Conservation (phyloP, 352 stramenopile species). For the Pythium rhizo-oryzae region DNA sequence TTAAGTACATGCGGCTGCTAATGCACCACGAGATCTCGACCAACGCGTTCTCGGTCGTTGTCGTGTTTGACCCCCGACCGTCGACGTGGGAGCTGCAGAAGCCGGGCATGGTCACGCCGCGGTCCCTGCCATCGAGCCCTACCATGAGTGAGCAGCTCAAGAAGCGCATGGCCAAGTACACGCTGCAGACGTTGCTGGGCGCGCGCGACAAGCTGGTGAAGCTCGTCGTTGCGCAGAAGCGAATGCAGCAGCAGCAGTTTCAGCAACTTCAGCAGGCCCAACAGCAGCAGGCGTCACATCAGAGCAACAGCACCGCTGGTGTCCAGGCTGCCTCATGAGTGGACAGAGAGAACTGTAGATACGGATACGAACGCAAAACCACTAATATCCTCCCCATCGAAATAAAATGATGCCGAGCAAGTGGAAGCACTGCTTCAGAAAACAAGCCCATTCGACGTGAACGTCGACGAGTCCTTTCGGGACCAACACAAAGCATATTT, state of each 20-base stretch:
- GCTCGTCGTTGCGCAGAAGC: slow-evolving; percentile 44
- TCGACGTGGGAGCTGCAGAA: slow-evolving; percentile 80
- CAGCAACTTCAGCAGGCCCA: slow-evolving; percentile 29
- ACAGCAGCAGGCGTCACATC: no score
- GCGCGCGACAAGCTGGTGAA: slow-evolving; percentile 62
- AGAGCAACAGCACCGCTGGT: slow-evolving; percentile 8
- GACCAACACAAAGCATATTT: neutral
- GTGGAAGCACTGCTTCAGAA: no score
- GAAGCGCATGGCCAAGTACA: slow-evolving; percentile 81
- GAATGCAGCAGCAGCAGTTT: slow-evolving; percentile 20
- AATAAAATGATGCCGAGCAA: no score
- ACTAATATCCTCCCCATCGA: no score
- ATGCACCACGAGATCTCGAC: slow-evolving; percentile 87
- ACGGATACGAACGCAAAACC: no score
- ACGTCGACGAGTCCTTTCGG: no score
- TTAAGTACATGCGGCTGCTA: slow-evolving; percentile 87
- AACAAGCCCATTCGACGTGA: no score
- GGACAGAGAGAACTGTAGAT: neutral
- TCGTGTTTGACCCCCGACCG: slow-evolving; percentile 67
- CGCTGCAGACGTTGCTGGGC: slow-evolving; percentile 62
- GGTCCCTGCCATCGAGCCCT: slow-evolving; percentile 71
- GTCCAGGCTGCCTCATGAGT: neutral
- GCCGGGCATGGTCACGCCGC: slow-evolving; percentile 80
- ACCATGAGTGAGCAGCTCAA: slow-evolving; percentile 70
- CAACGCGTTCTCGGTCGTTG: slow-evolving; percentile 84